These are phyloP conservation scores for Rubus parviflorus DNA, from an alignment of 306 rosid genomes.

Conservation along the genomic window DNA sequence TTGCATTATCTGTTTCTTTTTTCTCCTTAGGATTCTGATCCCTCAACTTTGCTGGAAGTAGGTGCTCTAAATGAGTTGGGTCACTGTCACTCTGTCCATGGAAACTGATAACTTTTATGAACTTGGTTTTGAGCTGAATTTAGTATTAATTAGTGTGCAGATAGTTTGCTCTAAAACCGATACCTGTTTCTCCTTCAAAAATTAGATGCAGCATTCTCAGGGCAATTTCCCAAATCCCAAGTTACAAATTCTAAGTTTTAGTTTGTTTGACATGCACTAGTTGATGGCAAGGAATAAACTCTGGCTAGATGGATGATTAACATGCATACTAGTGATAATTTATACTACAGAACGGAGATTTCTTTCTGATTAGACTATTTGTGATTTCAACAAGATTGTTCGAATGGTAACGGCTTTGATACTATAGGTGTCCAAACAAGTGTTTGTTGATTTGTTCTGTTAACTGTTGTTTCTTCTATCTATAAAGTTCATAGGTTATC, in stretches of 20 bases:
- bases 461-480: background rate
- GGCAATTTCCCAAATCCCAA: background rate
- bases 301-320: background rate
- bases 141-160: background rate
- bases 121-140: background rate
- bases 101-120: background rate
- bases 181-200: constrained; percentile 10
- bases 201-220: background rate
- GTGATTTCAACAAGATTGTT: background rate
- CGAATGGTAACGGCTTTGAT: background rate
- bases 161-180: background rate
- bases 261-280: background rate
- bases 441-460: background rate
- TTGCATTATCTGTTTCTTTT: background rate
- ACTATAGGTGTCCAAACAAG: background rate
- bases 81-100: background rate
- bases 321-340: background rate
- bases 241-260: background rate
- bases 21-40: background rate
- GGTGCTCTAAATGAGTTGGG: background rate
- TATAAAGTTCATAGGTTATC: background rate
- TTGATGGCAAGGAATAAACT: background rate
- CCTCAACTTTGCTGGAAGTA: background rate
- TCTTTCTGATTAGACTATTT: background rate
- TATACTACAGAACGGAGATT: background rate